phyloP scores from a whole-genome alignment of 2,329 filamentous ascomycete species.

The Cadophora malorum region DNA sequence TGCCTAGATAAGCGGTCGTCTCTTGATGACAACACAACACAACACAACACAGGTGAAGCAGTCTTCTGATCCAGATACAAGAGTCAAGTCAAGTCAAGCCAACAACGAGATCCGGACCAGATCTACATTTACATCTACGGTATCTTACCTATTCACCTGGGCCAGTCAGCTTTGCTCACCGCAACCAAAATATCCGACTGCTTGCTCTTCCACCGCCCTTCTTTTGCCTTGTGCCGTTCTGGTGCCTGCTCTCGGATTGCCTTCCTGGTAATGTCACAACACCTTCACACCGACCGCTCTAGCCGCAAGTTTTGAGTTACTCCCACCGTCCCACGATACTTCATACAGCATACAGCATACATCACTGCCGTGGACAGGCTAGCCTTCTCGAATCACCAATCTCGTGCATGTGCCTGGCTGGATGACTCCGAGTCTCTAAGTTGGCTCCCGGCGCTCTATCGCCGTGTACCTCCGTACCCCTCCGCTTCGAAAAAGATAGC shows the following conservation, averaged over 20 bases:
- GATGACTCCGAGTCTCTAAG: neutral
- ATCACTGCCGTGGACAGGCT: neutral
- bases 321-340: neutral
- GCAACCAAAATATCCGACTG: neutral
- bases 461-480: conserved; percentile 6
- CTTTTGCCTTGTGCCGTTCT: neutral
- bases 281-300: conserved; percentile 7
- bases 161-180: conserved; percentile 8
- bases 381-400: neutral
- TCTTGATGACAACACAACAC: too few species aligned
- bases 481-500: neutral
- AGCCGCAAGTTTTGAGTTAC: conserved; percentile 9
- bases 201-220: conserved; percentile 1
- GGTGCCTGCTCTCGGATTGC: conserved; percentile 11
- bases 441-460: neutral
- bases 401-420: neutral
- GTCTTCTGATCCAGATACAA: neutral
- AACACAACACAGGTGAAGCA: neutral
- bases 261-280: neutral
- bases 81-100: neutral
- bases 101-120: neutral
- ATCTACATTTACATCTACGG: neutral
- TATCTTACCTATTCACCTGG: neutral
- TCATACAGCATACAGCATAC: neutral
- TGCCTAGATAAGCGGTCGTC: too few species aligned